phyloP scores from a whole-genome alignment of 495 filamentous ascomycete genomes.

The Platismatia glauca region DNA sequence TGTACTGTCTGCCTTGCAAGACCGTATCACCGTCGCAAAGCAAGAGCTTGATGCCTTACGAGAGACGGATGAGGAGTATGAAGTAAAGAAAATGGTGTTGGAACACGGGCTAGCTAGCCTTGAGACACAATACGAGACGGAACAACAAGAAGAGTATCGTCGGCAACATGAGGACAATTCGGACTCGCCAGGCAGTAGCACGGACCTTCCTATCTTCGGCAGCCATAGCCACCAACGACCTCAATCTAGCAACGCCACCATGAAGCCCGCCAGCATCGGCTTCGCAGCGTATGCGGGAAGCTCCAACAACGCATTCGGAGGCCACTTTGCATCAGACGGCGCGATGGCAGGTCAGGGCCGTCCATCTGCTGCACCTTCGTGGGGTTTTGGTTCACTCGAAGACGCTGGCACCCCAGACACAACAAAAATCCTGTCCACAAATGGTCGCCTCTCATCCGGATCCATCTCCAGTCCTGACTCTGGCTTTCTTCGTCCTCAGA shows the following conservation, averaged over 20 bases:
- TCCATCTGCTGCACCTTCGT: slow-evolving; percentile 5
- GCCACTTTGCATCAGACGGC: slow-evolving; percentile 17
- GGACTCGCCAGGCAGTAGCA: slow-evolving; percentile 1
- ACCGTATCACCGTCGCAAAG: slow-evolving; percentile 1
- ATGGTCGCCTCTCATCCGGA: slow-evolving; percentile 8
- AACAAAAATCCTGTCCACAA: not conserved
- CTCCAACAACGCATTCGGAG: slow-evolving; percentile 11
- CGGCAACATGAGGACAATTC: slow-evolving; percentile 1
- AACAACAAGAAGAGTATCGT: slow-evolving; percentile 1
- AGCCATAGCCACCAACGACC: slow-evolving; percentile 1
- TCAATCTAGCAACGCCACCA: slow-evolving; percentile 9
- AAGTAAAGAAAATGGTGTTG: slow-evolving; percentile 8
- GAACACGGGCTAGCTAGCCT: slow-evolving; percentile 11
- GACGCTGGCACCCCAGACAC: not conserved
- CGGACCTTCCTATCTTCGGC: slow-evolving; percentile 3
- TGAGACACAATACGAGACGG: slow-evolving; percentile 6
- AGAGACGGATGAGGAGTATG: not conserved
- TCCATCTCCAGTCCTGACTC: slow-evolving; percentile 21
- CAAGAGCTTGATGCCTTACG: slow-evolving; percentile 5
- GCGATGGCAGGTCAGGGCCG: slow-evolving; percentile 7
- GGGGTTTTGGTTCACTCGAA: slow-evolving; percentile 12
- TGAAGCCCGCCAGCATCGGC: not conserved
- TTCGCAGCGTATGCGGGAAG: slow-evolving; percentile 12
- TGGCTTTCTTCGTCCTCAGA: slow-evolving; percentile 25
- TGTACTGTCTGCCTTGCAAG: not conserved